A percentile compares a stretch with the other conserved stretches of the same genome.
These are phyloP conservation scores for Diospyros kaki DNA, from an alignment of 148 eudicot genomes.

Conservation along the genomic window DNA sequence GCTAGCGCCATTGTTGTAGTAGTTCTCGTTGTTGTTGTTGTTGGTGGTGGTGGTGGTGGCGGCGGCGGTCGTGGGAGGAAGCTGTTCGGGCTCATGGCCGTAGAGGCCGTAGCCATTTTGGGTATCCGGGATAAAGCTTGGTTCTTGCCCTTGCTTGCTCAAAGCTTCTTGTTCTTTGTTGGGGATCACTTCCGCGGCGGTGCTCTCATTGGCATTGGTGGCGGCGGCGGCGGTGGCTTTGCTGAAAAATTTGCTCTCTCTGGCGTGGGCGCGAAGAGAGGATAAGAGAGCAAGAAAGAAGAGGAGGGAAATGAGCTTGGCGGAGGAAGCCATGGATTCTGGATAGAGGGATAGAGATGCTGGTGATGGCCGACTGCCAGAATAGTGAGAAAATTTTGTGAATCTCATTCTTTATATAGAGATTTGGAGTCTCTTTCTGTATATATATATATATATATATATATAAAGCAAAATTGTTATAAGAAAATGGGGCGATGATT, in stretches of 20 bases:
- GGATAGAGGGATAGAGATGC: neutral
- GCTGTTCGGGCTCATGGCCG: conserved; percentile 51
- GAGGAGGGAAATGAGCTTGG: conserved; percentile 26
- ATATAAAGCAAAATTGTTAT: conserved; percentile 6
- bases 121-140: conserved; percentile 43
- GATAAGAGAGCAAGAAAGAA: conserved; percentile 36
- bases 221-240: conserved; percentile 32
- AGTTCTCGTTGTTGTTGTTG: conserved; percentile 16
- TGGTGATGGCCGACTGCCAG: neutral
- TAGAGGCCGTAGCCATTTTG: conserved; percentile 58
- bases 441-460: neutral
- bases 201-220: neutral
- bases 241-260: conserved; percentile 77
- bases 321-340: conserved; percentile 25
- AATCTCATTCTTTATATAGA: conserved; percentile 16
- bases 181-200: conserved; percentile 2
- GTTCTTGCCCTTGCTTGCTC: conserved; percentile 32
- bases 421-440: conserved; percentile 25
- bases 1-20: no score
- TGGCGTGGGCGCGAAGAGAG: conserved; percentile 47
- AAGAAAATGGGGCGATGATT: conserved; percentile 13
- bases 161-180: conserved; percentile 10
- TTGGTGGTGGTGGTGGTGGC: conserved; percentile 17
- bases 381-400: conserved; percentile 10
- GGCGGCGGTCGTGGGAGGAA: conserved; percentile 45